A percentile compares a stretch with the other conserved stretches of the same genome.
Conservation (phyloP, 345 rosid genomes). For the Populus pruinosa region DNA sequence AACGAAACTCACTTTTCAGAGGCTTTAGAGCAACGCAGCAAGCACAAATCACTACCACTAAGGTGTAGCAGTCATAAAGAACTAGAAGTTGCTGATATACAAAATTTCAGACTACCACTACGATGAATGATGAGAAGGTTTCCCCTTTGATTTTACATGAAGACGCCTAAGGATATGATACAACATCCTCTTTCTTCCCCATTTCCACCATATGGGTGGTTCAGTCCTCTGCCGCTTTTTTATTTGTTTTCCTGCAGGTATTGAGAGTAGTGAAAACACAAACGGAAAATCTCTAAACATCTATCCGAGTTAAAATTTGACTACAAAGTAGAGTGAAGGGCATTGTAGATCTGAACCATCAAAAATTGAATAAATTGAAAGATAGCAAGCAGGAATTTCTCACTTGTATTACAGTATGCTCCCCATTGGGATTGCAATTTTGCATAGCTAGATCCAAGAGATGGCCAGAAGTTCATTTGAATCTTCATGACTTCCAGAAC, state of each 20-base stretch:
- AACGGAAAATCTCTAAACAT: background rate
- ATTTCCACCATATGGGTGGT: constrained; percentile 70
- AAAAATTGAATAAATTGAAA: background rate
- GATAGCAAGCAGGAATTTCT: constrained; percentile 23
- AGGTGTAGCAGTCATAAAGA: constrained; percentile 3
- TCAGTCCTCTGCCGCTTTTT: constrained; percentile 41
- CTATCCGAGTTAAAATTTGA: background rate
- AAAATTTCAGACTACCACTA: constrained; percentile 10
- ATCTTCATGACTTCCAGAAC: constrained; percentile 78
- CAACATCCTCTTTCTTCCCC: constrained; percentile 64
- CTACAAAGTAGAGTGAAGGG: background rate
- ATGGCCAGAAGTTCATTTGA: constrained; percentile 80
- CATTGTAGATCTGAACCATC: background rate
- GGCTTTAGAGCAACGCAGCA: background rate
- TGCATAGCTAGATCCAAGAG: constrained; percentile 32
- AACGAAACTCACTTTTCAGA: too few relatives aligned
- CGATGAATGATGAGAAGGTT: background rate
- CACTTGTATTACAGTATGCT: constrained; percentile 47
- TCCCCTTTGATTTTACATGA: constrained; percentile 33
- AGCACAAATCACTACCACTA: background rate
- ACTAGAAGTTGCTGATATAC: constrained; percentile 6
- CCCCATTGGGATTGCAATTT: constrained; percentile 61
- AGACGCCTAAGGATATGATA: constrained; percentile 48
- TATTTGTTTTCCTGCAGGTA: constrained; percentile 47
- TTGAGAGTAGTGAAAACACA: background rate